Base-by-base conservation (phyloP, 1,284 basidiomycete species). In the Violaceomyces palustris region DNA sequence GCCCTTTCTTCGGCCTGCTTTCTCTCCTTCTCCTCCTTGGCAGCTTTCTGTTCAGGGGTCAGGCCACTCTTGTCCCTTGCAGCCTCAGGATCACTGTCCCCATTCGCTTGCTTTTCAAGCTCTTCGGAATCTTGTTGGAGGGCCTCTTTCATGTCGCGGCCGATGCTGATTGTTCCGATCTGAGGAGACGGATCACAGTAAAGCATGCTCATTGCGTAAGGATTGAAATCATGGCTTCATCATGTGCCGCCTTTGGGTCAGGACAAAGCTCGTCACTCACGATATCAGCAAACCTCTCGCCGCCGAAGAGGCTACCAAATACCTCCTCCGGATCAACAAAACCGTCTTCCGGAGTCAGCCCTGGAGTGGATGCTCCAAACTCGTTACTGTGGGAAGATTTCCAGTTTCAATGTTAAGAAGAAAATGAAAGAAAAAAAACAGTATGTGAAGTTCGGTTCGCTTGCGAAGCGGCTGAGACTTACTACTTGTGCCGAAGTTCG, bases 61-160 rank as follows among this genome's bases (percentile, higher is more conserved):
- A 94, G 59, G 4, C 86, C 60, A 8, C 74, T 74, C 51, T 75
- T 76, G 19, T 26, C 43, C 27, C 19, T 44, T 47, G 26, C 40
- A 39, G 22, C 26, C 5, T 24, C 37, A 1, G 33, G 22, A 14
- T 33, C 38, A 19, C 27, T 42, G 4, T 58, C 52, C 11, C 45
- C 50, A 18, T 59, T 55, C 4, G 65, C 64, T 26, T 70, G 55
- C 2, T 52, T 45, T 36, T 71, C 64, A 10, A 72, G 52, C 9
- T 80, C 83, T 42, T 86, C 84, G 38, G 87, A 87, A 14, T 88
- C 91, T 67, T 93, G 87, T 70, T 98, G 92, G 69, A 99, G 78
- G 5, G 91, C 92, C 6, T 89, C 83, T 77, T 99, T 99, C 94
- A 99, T 97, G 67, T 98, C 93, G 63, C 82, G 82, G 25, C 90